Base-by-base conservation (phyloP, 164 flowering plant genomes). In the Aristolochia californica region DNA sequence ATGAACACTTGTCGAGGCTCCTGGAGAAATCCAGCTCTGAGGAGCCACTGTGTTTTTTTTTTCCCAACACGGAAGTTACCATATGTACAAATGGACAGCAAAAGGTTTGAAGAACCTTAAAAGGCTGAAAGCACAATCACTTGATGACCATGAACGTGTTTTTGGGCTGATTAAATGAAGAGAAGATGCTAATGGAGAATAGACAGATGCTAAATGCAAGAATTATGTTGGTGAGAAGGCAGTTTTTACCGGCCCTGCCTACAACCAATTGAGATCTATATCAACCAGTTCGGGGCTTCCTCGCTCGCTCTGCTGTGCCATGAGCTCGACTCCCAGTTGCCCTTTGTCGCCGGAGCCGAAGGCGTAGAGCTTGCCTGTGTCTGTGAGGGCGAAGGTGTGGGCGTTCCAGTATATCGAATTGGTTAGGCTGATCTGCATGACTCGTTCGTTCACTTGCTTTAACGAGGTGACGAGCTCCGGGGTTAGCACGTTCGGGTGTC, bases 341-440 rank as follows among this genome's bases (percentile, higher is more conserved):
- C 97, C 99, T 58, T 82, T 84, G 72, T 86, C 91, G 21, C 97
- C 97, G 0, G 94, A 80, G 1, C 99, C 97, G 62, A 94, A 94
- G 9, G 97, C 97, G 43, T 80, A 90, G 0, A 90, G 77, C 75
- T 84, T 90, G 28, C 95, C 94, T 23, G 89, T 74, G 59, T 88
- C 96, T 0, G 94, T 82, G 57, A 94, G 87, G 0, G 95, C 97
- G 57, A 94, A 88, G 0, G 99, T 94, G 72, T 94, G 99, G 2
- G 97, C 99, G 54, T 84, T 80, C 89, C 94, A 86, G 73, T 79
- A 83, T 66, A 84, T 80, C 13, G 97, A 90, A 59, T 90, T 88
- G 10, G 97, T 90, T 45, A 84, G 87, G 77, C 97, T 94, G 59
- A 94, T 77, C 72, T 94, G 99, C 30, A 94, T 95, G 21, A 94